Percentiles rank a stretch among this genome's conserved stretches.
These are phyloP conservation scores for Ceratocystiopsis minuta DNA, from an alignment of 2,329 filamentous ascomycete species.

Conservation along the genomic window DNA sequence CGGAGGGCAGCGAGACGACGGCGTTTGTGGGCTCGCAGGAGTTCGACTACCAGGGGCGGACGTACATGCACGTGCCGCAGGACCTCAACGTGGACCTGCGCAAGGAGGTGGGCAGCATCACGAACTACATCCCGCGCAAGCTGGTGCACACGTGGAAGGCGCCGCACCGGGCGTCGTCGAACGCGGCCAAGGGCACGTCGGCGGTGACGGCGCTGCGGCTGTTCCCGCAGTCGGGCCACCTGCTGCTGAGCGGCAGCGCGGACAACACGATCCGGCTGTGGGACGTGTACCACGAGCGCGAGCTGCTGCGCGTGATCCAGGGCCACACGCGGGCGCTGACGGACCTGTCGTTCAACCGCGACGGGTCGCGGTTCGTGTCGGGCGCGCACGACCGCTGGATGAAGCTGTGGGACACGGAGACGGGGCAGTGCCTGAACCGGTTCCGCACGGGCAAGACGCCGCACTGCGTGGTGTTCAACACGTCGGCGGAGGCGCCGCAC, in stretches of 20 bases:
- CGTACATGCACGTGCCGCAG: slow-evolving; percentile 88
- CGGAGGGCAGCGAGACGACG: slow-evolving; percentile 56
- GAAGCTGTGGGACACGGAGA: slow-evolving; percentile 97
- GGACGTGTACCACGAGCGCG: slow-evolving; percentile 80
- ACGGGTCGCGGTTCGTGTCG: slow-evolving; percentile 73
- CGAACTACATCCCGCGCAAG: slow-evolving; percentile 92
- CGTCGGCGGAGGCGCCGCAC: slow-evolving; percentile 53
- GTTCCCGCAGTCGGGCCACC: slow-evolving; percentile 73
- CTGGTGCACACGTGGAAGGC: slow-evolving; percentile 77
- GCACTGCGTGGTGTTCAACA: slow-evolving; percentile 89
- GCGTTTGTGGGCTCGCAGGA: slow-evolving; percentile 70
- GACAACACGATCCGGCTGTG: slow-evolving; percentile 86
- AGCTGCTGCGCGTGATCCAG: slow-evolving; percentile 76
- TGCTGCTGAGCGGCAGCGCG: slow-evolving; percentile 76
- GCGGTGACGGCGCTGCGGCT: slow-evolving; percentile 79
- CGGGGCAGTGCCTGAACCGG: slow-evolving; percentile 67
- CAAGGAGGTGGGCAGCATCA: slow-evolving; percentile 61
- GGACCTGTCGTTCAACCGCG: slow-evolving; percentile 70
- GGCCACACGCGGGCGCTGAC: slow-evolving; percentile 83
- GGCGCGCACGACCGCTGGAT: slow-evolving; percentile 89
- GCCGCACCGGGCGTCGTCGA: slow-evolving; percentile 50
- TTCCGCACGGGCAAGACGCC: slow-evolving; percentile 92
- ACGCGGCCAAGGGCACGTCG: slow-evolving; percentile 38
- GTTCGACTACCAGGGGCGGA: slow-evolving; percentile 85
- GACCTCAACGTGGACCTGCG: slow-evolving; percentile 72